Evolutionary conservation across 140 eudicot species (phyloP).

Genomic region (Senecio squalidus): DNA sequence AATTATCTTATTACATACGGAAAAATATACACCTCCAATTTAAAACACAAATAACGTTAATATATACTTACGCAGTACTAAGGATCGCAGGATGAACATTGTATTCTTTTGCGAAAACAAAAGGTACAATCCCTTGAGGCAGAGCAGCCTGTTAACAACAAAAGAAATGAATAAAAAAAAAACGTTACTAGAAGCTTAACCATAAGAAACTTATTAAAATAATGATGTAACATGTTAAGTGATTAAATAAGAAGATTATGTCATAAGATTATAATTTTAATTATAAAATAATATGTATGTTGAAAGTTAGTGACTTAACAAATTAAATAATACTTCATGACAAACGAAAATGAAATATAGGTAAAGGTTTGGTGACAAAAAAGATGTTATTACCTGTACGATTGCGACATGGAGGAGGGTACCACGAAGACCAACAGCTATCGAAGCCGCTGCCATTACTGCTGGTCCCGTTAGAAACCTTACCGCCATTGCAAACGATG

Average conservation of each 20-base stretch:
- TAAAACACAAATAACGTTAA: neutral
- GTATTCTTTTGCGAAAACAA: slow-evolving; percentile 81
- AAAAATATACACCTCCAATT: neutral
- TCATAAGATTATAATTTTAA: neutral
- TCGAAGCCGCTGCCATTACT: slow-evolving; percentile 62
- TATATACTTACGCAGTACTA: slow-evolving; percentile 64
- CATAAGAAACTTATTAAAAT: slow-evolving; percentile 1
- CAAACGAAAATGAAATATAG: slow-evolving; percentile 10
- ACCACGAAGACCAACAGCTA: slow-evolving; percentile 55
- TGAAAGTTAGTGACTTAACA: slow-evolving; percentile 16
- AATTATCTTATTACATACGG: neutral
- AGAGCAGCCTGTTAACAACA: slow-evolving; percentile 49
- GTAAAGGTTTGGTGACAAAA: slow-evolving; percentile 23
- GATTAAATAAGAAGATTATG: slow-evolving; percentile 9
- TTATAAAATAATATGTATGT: neutral
- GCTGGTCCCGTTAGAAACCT: slow-evolving; percentile 61
- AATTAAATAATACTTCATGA: neutral
- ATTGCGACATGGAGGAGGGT: slow-evolving; percentile 50
- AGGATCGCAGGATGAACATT: slow-evolving; percentile 81
- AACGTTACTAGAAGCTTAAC: neutral
- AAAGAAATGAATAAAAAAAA: neutral
- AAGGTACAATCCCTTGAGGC: slow-evolving; percentile 86
- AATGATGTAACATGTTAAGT: neutral
- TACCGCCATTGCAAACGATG: slow-evolving; percentile 58
- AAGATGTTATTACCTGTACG: slow-evolving; percentile 39